Percentiles rank a stretch among this genome's conserved stretches.
These are phyloP conservation scores for Tricladium varicosporioides DNA, from an alignment of 2,329 filamentous ascomycete genomes.

Conservation along the genomic window DNA sequence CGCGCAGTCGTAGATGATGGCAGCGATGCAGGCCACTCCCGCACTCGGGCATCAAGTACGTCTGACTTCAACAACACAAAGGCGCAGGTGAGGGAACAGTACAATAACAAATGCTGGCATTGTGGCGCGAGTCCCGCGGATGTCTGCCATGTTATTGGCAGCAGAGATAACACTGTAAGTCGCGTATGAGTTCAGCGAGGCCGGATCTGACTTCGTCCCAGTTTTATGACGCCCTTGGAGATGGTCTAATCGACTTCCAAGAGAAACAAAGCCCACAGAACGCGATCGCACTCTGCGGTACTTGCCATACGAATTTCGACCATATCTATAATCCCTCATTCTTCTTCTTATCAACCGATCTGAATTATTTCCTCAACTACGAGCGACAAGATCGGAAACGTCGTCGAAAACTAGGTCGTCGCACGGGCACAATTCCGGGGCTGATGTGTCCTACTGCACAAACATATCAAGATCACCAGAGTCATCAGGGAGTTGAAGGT, in stretches of 20 bases:
- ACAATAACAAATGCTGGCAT: conserved; percentile 23
- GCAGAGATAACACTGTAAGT: conserved; percentile 22
- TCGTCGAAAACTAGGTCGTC: conserved; percentile 18
- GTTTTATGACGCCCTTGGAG: conserved; percentile 18
- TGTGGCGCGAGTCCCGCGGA: conserved; percentile 20
- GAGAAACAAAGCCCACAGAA: conserved; percentile 21
- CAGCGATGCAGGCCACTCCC: conserved; percentile 16
- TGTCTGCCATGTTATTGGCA: conserved; percentile 22
- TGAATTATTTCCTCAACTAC: conserved; percentile 22
- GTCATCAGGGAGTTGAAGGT: conserved; percentile 16
- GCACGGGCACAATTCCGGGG: conserved; percentile 18
- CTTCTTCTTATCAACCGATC: conserved; percentile 23
- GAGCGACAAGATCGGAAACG: conserved; percentile 20
- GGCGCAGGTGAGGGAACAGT: conserved; percentile 18
- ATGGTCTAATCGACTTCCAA: conserved; percentile 21
- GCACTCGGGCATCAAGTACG: conserved; percentile 19
- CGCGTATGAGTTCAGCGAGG: conserved; percentile 10
- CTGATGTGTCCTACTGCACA: conserved; percentile 22
- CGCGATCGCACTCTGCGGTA: conserved; percentile 19
- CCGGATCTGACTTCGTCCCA: conserved; percentile 17
- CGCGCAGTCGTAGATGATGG: conserved; percentile 16
- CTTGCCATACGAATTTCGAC: conserved; percentile 21
- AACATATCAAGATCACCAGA: conserved; percentile 24
- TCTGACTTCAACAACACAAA: conserved; percentile 22
- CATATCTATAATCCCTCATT: conserved; percentile 20